A percentile compares a stretch with the other conserved stretches of the same genome.
These are phyloP conservation scores for Panicum miliaceum DNA, from an alignment of 176 grass and related monocot genomes.

Conservation along the genomic window DNA sequence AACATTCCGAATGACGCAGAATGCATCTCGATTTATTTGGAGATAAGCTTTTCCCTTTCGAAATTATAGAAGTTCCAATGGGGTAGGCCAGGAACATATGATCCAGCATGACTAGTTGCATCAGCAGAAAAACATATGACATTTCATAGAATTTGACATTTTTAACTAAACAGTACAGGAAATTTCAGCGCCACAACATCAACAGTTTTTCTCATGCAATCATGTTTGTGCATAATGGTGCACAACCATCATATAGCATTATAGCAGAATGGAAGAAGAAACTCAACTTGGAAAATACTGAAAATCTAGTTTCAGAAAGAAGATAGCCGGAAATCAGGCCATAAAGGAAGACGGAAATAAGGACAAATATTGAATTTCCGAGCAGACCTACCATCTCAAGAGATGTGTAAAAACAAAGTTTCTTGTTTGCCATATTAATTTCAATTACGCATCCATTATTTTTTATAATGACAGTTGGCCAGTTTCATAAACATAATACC, in stretches of 20 bases:
- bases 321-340: too few species aligned
- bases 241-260: slow-evolving; percentile 2
- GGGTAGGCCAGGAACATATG: background rate
- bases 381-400: background rate
- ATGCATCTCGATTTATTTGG: background rate
- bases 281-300: too few species aligned
- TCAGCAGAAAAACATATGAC: background rate
- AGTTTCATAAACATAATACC: background rate
- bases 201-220: background rate
- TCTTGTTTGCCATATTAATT: slow-evolving; percentile 11
- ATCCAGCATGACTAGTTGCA: background rate
- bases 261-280: too few species aligned
- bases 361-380: background rate
- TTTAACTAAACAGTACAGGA: background rate
- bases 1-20: background rate
- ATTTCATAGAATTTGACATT: background rate
- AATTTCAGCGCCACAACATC: background rate
- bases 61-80: background rate
- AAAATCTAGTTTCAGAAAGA: too few species aligned
- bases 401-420: slow-evolving; percentile 9
- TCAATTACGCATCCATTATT: slow-evolving; percentile 14
- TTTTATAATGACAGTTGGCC: background rate
- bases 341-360: background rate
- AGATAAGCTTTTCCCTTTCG: background rate
- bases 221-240: background rate